Evolutionary conservation across 441 rosid genomes (phyloP).

Genomic region (Dalechampia spathulata): DNA sequence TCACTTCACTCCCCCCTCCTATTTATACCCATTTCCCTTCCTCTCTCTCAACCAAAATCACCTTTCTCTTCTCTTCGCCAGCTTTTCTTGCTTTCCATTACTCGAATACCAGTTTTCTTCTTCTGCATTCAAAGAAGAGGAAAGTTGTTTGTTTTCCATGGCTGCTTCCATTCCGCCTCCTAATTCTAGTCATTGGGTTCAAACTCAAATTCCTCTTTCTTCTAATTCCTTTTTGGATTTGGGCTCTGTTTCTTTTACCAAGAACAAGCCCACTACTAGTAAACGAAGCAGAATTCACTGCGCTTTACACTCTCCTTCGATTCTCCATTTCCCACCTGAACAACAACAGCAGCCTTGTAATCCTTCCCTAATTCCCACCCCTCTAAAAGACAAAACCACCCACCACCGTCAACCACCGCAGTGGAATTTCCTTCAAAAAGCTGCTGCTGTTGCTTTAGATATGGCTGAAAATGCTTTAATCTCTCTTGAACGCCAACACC

Average conservation of each 20-base stretch:
- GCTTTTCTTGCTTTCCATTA: too few relatives aligned
- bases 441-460: constrained; percentile 49
- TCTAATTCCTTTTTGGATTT: not conserved
- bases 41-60: too few relatives aligned
- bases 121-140: too few relatives aligned
- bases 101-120: too few relatives aligned
- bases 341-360: constrained; percentile 13
- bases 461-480: constrained; percentile 39
- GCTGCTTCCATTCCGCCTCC: too few relatives aligned
- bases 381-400: too few relatives aligned
- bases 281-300: constrained; percentile 10
- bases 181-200: too few relatives aligned
- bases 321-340: constrained; percentile 10
- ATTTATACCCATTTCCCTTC: too few relatives aligned
- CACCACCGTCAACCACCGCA: constrained; percentile 10
- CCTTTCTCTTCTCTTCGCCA: too few relatives aligned
- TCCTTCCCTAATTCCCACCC: not conserved
- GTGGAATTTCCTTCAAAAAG: constrained; percentile 51
- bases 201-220: too few relatives aligned
- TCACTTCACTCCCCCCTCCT: too few relatives aligned
- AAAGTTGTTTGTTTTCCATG: too few relatives aligned
- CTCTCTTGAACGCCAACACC: constrained; percentile 32
- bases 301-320: constrained; percentile 26
- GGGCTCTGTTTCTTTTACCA: constrained; percentile 13
- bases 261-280: not conserved